Evolutionary conservation across 345 rosid genomes (phyloP), one percentile per base, ranked within the genome.

Genomic region (Camelina laxa): DNA sequence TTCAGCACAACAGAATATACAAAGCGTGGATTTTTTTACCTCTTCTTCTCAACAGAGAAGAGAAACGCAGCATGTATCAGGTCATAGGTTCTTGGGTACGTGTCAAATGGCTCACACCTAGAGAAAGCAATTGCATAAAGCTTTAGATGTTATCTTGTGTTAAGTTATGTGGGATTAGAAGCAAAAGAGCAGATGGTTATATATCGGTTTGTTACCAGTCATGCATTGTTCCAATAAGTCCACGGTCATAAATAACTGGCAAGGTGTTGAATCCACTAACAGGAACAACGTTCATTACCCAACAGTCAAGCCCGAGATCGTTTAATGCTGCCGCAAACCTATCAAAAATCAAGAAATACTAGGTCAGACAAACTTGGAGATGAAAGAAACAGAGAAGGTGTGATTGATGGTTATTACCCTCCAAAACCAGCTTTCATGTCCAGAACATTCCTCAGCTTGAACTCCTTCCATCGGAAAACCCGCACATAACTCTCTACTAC

Each of bases 341-440:
- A 68, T 58, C 50, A 80, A 36, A 36, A 33, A 60, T 16, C 57
- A 47, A 69, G 62, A 73, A 12, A 20, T 47, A 31, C 19, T 10
- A 6, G 62, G 36, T 70, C 35, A 70, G 13, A 36, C 27, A 69
- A 55, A 22, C 21, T 63, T 45, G 2, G 6, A 5, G 31, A 54
- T 17, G 9, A 33, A 0, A 30, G 39, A 41, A 59, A 9, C 16
- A 45, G 8, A 63, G 1, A 48, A 39, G 1, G 68, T 49, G 53
- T 58, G 62, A 48, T 47, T 77, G 80, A 57, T 57, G 55, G 30
- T 59, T 85, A 89, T 59, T 85, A 89, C 91, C 94, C 94, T 82
- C 94, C 89, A 47, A 83, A 82, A 69, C 88, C 88, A 79, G 91
- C 90, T 78, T 75, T 87, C 91, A 87, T 87, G 80, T 87, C 94